Conservation (phyloP, 305 asterid species). For the Striga hermonthica region DNA sequence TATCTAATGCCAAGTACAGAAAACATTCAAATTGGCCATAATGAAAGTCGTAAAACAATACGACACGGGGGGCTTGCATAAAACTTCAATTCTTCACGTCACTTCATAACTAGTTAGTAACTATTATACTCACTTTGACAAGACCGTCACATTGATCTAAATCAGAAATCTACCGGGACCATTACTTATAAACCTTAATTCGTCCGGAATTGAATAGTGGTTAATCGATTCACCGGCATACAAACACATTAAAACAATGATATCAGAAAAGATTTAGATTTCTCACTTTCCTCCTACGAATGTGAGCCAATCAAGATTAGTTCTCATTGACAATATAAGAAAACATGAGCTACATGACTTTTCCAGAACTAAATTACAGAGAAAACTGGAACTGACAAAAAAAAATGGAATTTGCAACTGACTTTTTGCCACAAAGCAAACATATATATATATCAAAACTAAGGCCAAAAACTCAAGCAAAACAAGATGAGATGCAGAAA, state of each 20-base stretch:
- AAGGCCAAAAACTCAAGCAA: slow-evolving; percentile 4
- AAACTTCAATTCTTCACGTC: not conserved
- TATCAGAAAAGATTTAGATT: not conserved
- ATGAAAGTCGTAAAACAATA: not conserved
- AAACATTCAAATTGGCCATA: not conserved
- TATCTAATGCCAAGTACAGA: not conserved
- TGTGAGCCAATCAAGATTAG: slow-evolving; percentile 26
- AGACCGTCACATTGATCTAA: slow-evolving; percentile 33
- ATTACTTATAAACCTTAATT: slow-evolving; percentile 29
- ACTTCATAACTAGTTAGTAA: not conserved
- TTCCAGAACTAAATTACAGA: slow-evolving; percentile 20
- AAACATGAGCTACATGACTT: not conserved
- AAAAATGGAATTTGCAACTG: slow-evolving; percentile 13
- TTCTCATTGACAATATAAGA: slow-evolving; percentile 8
- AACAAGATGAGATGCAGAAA: slow-evolving; percentile 25
- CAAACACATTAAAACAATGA: not conserved
- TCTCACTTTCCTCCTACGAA: not conserved
- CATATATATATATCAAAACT: not conserved
- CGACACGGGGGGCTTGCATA: not conserved
- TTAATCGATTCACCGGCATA: not conserved
- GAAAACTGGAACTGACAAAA: not conserved
- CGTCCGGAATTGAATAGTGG: not conserved
- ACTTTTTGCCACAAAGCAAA: not conserved
- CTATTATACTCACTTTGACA: not conserved
- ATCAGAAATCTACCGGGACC: slow-evolving; percentile 23